Evolutionary conservation across 2,329 filamentous ascomycete genomes (phyloP).

Genomic region (Calonectria crousiana): DNA sequence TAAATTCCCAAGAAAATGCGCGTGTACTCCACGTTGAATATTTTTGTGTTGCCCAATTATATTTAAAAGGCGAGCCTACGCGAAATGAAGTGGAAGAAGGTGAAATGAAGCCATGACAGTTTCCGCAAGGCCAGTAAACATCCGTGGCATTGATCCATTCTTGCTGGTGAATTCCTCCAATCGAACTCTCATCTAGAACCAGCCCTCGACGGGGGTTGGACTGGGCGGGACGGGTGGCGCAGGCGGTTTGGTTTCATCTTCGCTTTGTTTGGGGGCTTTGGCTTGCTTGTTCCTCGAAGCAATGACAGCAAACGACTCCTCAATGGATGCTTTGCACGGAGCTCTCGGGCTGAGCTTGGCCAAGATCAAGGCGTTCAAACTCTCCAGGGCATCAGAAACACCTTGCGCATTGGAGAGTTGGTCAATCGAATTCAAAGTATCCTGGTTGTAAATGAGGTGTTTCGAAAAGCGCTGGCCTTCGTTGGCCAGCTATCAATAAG

Average conservation of each 20-base stretch:
- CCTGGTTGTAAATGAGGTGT: neutral
- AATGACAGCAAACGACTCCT: neutral
- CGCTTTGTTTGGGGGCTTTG: neutral
- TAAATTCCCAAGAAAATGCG: neutral
- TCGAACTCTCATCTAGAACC: too few species aligned
- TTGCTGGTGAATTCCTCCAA: neutral
- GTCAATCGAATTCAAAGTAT: neutral
- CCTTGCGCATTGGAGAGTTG: neutral
- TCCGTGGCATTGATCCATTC: neutral
- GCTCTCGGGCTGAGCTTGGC: neutral
- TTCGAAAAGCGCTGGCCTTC: neutral
- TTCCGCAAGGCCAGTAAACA: neutral
- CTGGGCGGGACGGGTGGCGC: too few species aligned
- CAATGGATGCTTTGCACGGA: neutral
- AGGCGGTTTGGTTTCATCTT: neutral
- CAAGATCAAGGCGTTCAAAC: neutral
- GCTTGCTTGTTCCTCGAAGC: neutral
- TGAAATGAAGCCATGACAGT: neutral
- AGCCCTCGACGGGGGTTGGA: too few species aligned
- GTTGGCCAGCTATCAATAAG: neutral
- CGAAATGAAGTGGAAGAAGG: neutral
- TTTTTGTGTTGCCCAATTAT: neutral
- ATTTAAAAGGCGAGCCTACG: too few species aligned
- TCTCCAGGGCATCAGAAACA: neutral
- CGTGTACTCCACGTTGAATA: neutral